Base-by-base conservation (phyloP, 495 filamentous ascomycete species). In the Neurospora hispaniola region DNA sequence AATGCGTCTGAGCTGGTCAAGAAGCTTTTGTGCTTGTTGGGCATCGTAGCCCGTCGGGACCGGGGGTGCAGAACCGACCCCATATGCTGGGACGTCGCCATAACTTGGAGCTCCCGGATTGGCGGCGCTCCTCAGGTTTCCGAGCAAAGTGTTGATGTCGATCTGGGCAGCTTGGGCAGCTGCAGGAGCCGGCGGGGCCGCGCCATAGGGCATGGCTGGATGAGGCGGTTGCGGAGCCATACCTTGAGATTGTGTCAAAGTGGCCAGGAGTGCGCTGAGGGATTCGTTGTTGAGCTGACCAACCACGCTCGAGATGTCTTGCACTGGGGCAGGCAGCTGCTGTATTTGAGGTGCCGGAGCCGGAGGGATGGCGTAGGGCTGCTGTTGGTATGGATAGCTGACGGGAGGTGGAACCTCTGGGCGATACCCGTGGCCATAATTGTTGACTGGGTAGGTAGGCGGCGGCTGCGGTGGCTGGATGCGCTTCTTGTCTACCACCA, bases 401-500 rank as follows among this genome's bases (percentile, higher is more conserved):
- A 18, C 14, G 73, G 73, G 42, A 38, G 35, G 54, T 16, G 39
- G 31, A 69, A 38, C 66, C 38, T 70, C 46, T 31, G 18, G 27
- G 44, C 48, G 27, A 18, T 70, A 70, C 18, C 39, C 20, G 5
- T 69, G 54, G 3, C n/a, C 54, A 42, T 72, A 72, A 18, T 23
- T 70, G 74, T 70, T 31, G 69, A 38, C 69, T 69, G 73, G 66
- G n/a, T 79, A 79, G 3, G 75, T 35, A 40, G 75, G 69, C 23
- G 70, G 80, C 4, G 74, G 69, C 42, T 79, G 80, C 8, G 77
- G 74, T 23, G 74, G 73, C 5, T 78, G 72, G 8, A 84, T n/a
- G 89, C 81, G 14, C 79, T 93, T 97, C 10, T 92, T 89, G 43
- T 93, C 87, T 38, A 91, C 76, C 69, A 97, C 92, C 31, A 99